Base-by-base conservation (phyloP, 2,329 filamentous ascomycete genomes). In the Fusarium austroafricanum region DNA sequence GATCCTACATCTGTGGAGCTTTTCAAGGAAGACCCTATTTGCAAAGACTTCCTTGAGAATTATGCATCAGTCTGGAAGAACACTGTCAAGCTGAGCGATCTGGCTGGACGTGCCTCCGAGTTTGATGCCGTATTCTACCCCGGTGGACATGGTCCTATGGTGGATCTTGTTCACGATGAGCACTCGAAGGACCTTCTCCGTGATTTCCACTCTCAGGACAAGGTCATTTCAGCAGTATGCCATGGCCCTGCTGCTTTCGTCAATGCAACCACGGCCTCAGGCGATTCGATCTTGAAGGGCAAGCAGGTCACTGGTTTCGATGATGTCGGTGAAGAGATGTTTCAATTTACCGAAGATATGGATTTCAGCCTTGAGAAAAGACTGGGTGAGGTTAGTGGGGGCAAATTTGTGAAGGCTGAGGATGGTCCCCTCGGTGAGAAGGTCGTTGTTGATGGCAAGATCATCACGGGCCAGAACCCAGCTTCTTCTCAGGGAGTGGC, bases 401-500 rank as follows among this genome's bases (percentile, higher is more conserved):
- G 52, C 5, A 50, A 11, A 4, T 55, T 50, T 8, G 18, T 55
- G 9, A 55, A 55, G 11, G 52, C 52, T 23, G 43, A 20, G 0
- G 18, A 29, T 0, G 31, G 43, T 2, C 52, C 52, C 3, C 43
- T 55, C 2, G 33, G 31, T 1, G 43, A 55, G 4, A 55, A 55
- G 9, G 43, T 50, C 12, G 52, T 55, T 29, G 52, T 55, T 39
- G 43, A 55, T 55, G 43, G 52, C 3, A 55, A 55, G 9, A 38
- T 55, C 1, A 55, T 55, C 8, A 55, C 43, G 2, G 52, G 33
- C 0, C 43, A 50, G 31, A 39, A 55, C 7, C 52, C 52, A 9
- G 52, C 52, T 9, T 55, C 52, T 1, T 55, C 52, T 0, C 38
- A 31, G 11, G 31, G 52, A 0, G 43, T 55, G 0, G 52, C 33